Conservation (phyloP, 345 rosid genomes). For the Leavenworthia alabamica region DNA sequence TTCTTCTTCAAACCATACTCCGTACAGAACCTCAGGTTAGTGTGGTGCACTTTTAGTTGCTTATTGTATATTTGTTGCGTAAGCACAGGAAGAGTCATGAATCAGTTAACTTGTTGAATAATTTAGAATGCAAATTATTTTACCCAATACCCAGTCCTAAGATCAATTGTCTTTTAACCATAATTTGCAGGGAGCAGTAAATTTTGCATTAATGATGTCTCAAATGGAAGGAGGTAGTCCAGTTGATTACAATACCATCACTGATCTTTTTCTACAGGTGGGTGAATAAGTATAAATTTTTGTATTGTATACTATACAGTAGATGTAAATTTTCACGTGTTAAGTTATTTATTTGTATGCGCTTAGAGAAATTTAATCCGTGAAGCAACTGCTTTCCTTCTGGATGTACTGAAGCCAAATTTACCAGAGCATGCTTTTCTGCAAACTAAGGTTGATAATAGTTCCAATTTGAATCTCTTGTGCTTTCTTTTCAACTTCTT, state of each 20-base stretch:
- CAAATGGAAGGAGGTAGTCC: constrained; percentile 99
- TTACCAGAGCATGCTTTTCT: constrained; percentile 87
- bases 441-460: constrained; percentile 68
- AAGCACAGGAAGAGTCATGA: constrained; percentile 9
- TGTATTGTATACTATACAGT: background rate
- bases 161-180: background rate
- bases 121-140: background rate
- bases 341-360: background rate
- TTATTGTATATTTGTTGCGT: background rate
- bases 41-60: constrained; percentile 1
- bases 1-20: constrained; percentile 97
- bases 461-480: background rate
- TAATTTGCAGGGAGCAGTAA: constrained; percentile 79
- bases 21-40: constrained; percentile 96
- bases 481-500: background rate
- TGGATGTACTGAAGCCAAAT: constrained; percentile 95
- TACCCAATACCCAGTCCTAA: background rate
- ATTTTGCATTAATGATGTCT: constrained; percentile 99
- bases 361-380: constrained; percentile 89
- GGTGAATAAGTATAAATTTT: background rate
- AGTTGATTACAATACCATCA: constrained; percentile 87
- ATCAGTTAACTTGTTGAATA: background rate
- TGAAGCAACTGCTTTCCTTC: constrained; percentile 94
- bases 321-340: background rate
- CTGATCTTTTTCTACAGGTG: constrained; percentile 99